Evolutionary conservation across 129 eudicot species (phyloP).

Genomic region (Apium graveolens): DNA sequence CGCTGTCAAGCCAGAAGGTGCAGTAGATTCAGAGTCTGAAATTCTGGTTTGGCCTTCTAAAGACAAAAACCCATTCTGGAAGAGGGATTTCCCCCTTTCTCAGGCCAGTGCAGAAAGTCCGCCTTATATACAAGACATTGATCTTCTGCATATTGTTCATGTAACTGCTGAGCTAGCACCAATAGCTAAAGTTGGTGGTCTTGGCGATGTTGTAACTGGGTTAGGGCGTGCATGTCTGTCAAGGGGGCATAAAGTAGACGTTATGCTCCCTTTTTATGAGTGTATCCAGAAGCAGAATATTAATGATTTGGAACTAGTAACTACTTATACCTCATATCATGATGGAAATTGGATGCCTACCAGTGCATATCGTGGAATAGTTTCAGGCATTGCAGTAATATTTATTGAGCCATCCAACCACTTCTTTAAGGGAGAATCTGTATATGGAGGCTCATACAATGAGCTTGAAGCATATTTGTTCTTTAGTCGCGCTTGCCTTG

Average conservation of each 20-base stretch:
- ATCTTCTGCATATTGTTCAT: constrained; percentile 60
- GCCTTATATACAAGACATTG: constrained; percentile 37
- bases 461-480: constrained; percentile 85
- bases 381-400: constrained; percentile 65
- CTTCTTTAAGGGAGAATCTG: constrained; percentile 63
- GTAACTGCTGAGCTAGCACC: constrained; percentile 92
- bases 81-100: constrained; percentile 40
- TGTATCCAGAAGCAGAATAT: constrained; percentile 57
- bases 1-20: constrained; percentile 24
- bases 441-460: constrained; percentile 84
- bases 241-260: constrained; percentile 75
- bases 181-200: constrained; percentile 85
- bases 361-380: constrained; percentile 57
- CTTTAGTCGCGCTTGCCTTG: constrained; percentile 90
- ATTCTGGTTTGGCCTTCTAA: constrained; percentile 60
- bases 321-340: constrained; percentile 52
- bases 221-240: constrained; percentile 67
- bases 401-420: constrained; percentile 73
- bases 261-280: constrained; percentile 84
- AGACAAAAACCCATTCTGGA: constrained; percentile 74
- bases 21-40: constrained; percentile 18
- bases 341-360: constrained; percentile 73
- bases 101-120: constrained; percentile 33
- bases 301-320: constrained; percentile 35
- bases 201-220: constrained; percentile 89